Percentiles rank a stretch among this genome's conserved stretches.
Conservation (phyloP, 352 stramenopile species). For the Globisporangium cystogenes region DNA sequence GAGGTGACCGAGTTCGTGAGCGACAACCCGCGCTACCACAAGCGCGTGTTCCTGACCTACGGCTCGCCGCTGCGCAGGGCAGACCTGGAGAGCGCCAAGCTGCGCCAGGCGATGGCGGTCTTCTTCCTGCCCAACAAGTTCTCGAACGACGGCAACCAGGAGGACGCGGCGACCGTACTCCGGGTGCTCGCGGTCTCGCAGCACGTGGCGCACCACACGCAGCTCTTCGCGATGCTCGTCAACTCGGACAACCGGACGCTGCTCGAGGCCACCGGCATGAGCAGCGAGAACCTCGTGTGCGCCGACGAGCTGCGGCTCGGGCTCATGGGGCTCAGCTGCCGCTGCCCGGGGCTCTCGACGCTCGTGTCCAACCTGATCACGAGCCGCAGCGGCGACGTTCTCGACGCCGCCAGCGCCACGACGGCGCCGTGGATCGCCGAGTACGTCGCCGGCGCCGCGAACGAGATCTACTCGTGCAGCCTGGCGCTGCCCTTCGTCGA, state of each 20-base stretch:
- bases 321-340: constrained; percentile 82
- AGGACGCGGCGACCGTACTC: constrained; percentile 78
- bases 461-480: constrained; percentile 78
- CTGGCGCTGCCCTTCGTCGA: constrained; percentile 52
- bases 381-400: constrained; percentile 49
- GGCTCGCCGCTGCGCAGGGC: constrained; percentile 52
- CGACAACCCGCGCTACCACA: constrained; percentile 61
- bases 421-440: constrained; percentile 49
- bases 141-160: constrained; percentile 65
- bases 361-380: constrained; percentile 83
- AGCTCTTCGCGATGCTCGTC: constrained; percentile 79
- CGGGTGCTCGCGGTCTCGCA: constrained; percentile 75
- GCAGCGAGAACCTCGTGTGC: constrained; percentile 70
- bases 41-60: constrained; percentile 78
- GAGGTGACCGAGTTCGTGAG: constrained; percentile 66
- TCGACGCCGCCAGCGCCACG: constrained; percentile 6
- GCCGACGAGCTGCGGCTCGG: constrained; percentile 74
- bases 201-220: constrained; percentile 51
- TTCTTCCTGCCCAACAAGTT: constrained; percentile 87
- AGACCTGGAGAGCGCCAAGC: constrained; percentile 52
- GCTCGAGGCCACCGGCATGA: constrained; percentile 68
- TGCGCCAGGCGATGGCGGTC: constrained; percentile 64
- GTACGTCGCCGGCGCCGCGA: constrained; percentile 71
- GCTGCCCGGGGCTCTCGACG: constrained; percentile 75
- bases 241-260: constrained; percentile 81